These are phyloP conservation scores for Pulveroboletus ravenelii DNA, from an alignment of 768 basidiomycete genomes.

Conservation along the genomic window DNA sequence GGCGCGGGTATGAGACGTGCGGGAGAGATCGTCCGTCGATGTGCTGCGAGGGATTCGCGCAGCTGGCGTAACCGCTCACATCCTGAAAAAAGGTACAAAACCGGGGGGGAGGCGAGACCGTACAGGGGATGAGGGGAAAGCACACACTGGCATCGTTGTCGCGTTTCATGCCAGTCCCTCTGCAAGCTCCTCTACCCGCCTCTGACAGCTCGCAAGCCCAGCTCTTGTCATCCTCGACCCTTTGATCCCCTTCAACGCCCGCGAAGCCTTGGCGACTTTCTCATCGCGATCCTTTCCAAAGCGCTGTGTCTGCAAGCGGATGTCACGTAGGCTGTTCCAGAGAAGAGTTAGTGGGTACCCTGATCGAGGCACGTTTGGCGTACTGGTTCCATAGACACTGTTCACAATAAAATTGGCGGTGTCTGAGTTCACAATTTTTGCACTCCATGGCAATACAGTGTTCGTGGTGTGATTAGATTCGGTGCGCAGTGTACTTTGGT, in stretches of 20 bases:
- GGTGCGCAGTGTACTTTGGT: too few species aligned
- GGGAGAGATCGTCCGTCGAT: slow-evolving; percentile 61
- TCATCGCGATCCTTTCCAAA: slow-evolving; percentile 58
- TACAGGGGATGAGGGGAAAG: too few species aligned
- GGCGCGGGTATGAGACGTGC: slow-evolving; percentile 40
- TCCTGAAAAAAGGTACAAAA: slow-evolving; percentile 33
- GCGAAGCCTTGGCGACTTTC: slow-evolving; percentile 48
- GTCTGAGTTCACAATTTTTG: slow-evolving; percentile 65
- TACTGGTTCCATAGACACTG: slow-evolving; percentile 66
- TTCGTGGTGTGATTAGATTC: too few species aligned
- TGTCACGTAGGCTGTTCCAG: slow-evolving; percentile 44
- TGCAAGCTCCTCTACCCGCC: slow-evolving; percentile 48
- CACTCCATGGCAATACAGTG: slow-evolving; percentile 58
- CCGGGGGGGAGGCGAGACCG: not conserved
- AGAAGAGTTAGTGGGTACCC: not conserved
- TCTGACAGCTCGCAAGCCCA: slow-evolving; percentile 43
- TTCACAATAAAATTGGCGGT: slow-evolving; percentile 71
- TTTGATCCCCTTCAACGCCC: slow-evolving; percentile 44
- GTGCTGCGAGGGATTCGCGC: slow-evolving; percentile 55
- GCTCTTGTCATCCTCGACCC: slow-evolving; percentile 45
- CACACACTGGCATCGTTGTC: slow-evolving; percentile 62
- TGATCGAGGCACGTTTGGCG: not conserved
- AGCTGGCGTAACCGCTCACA: slow-evolving; percentile 58
- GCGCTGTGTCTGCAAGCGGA: slow-evolving; percentile 52
- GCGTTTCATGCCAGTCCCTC: slow-evolving; percentile 46